Conservation (phyloP, 225 moss, liverwort and hornwort species). For the Pseudoscleropodium purum region DNA sequence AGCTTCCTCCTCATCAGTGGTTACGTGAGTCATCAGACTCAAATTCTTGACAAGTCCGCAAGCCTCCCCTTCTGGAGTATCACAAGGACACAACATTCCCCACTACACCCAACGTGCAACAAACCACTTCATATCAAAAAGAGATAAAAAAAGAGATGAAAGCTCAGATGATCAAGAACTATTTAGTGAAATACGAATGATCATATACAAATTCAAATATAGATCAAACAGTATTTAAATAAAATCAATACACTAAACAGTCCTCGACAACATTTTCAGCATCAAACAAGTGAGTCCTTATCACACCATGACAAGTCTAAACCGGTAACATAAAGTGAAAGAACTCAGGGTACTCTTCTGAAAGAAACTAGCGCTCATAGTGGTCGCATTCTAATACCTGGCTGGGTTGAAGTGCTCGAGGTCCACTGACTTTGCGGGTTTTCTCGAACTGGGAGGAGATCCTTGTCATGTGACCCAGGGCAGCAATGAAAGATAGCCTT, state of each 20-base stretch:
- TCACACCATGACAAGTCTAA: neutral
- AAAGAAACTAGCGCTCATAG: neutral
- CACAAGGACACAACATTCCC: conserved; percentile 99
- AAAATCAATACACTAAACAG: neutral
- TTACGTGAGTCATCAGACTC: conserved; percentile 97
- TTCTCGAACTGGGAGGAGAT: conserved; percentile 98
- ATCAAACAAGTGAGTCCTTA: neutral
- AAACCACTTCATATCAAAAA: neutral
- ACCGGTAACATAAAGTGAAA: neutral
- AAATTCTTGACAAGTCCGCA: conserved; percentile 98
- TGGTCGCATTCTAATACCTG: conserved; percentile 42
- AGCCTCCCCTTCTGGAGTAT: conserved; percentile 98
- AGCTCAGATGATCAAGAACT: neutral
- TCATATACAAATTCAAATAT: neutral
- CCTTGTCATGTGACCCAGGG: conserved; percentile 98
- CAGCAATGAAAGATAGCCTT: conserved; percentile 97
- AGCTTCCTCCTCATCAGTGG: conserved; percentile 97
- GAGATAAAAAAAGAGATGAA: neutral
- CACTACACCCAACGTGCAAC: conserved; percentile 47
- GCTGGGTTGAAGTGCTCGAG: conserved; percentile 94
- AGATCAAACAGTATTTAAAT: neutral
- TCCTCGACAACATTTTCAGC: neutral
- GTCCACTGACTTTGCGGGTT: conserved; percentile 99
- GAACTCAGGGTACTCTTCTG: neutral
- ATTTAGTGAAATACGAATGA: neutral